Percentiles rank a stretch among this genome's conserved stretches.
phyloP scores from a whole-genome alignment of 164 flowering plant species.

The Aristolochia fimbriata region DNA sequence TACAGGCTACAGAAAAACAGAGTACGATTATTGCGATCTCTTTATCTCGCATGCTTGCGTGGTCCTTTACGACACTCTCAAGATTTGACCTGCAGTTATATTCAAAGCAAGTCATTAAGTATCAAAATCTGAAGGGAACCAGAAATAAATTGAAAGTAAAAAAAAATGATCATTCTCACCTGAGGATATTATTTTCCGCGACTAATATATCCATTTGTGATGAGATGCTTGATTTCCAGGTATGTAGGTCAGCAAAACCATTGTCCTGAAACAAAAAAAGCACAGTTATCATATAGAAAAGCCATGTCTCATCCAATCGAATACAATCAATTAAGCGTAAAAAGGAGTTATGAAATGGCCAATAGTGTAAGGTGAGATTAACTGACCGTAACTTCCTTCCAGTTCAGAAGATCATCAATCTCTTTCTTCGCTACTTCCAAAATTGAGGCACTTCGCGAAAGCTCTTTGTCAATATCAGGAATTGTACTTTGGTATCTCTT shows the following conservation, averaged over 20 bases:
- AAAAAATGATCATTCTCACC: conserved; percentile 23
- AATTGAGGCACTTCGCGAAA: conserved; percentile 24
- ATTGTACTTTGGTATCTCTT: conserved; percentile 35
- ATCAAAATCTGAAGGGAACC: background rate
- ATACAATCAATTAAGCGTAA: background rate
- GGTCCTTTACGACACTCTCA: conserved; percentile 41
- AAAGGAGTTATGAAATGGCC: background rate
- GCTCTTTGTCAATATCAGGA: conserved; percentile 48
- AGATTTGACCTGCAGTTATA: conserved; percentile 36
- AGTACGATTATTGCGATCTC: conserved; percentile 48
- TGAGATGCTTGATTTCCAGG: conserved; percentile 50
- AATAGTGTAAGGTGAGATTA: background rate
- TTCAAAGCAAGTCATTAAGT: background rate
- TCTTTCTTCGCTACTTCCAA: conserved; percentile 39
- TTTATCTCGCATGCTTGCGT: conserved; percentile 46
- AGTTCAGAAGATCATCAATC: conserved; percentile 35
- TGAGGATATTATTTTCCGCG: conserved; percentile 40
- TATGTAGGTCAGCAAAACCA: conserved; percentile 22
- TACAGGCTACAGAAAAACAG: conserved; percentile 37
- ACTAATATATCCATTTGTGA: conserved; percentile 39
- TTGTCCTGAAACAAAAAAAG: conserved; percentile 33
- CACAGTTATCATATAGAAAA: background rate
- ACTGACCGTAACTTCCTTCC: conserved; percentile 56
- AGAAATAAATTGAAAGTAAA: background rate
- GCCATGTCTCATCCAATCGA: background rate